Base-by-base conservation (phyloP, 2,329 filamentous ascomycete genomes). In the Alternaria ventricosa region DNA sequence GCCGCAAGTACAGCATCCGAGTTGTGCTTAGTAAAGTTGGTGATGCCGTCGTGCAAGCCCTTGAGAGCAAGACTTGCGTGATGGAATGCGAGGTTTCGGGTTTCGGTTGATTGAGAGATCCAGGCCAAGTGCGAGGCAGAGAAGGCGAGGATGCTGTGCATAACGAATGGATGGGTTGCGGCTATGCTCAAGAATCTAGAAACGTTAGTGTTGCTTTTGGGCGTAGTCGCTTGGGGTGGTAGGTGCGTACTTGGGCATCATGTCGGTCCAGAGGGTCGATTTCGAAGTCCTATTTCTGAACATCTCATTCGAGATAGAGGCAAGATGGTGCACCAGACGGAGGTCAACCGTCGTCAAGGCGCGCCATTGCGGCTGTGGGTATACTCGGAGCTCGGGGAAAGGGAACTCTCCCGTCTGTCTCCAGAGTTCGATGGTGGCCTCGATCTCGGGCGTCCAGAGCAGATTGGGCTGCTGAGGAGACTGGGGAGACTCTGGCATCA, bases 41-140 rank as follows among this genome's bases (percentile, higher is more conserved):
- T 89, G 71, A 98, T 94, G 27, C 94, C 93, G 75, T 94, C 91
- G 75, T 97, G 93, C 51, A 98, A 84, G 4, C 95, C 95, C 73
- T 92, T 94, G 63, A 97, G 84, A 11, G 96, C 95, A 69, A 92
- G 87, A 25, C 92, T 93, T 60, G 92, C 91, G 79, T 98, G 93
- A 78, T 96, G 92, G 75, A 94, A 96, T 20, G 93, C 92, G 81
- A 98, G 88, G 82, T 94, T 94, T 68, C 92, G 90, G 25, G 94
- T 95, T 69, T 96, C 88, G 41, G 89, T 88, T 73, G 94, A 97
- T 74, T 92, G 90, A 56, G 93, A 96, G 73, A 96, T 87, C 87
- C 92, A 97, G 50, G 94, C 92, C 68, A 99, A 88, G 81, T 98
- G 94, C 75, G 93, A 95, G 57, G 96, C 95, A n/a, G 96, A 97